Conservation (phyloP, 345 rosid genomes). For the Sonneratia alba region DNA sequence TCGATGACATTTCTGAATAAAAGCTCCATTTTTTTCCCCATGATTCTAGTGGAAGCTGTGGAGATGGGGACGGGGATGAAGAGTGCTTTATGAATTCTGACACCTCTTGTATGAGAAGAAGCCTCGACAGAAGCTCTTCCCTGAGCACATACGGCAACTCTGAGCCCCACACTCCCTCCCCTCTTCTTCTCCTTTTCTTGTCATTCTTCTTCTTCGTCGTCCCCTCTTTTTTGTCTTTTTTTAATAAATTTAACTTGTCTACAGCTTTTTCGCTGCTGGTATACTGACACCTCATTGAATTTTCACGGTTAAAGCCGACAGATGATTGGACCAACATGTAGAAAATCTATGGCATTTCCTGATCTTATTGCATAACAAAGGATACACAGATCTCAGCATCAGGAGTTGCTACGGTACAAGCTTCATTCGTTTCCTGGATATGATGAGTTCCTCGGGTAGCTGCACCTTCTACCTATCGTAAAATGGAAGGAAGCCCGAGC, state of each 20-base stretch:
- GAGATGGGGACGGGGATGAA: slow-evolving; percentile 29
- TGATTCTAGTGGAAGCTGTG: background rate
- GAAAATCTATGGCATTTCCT: too few relatives aligned
- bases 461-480: background rate
- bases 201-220: too few relatives aligned
- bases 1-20: background rate
- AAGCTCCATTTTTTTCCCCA: background rate
- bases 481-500: background rate
- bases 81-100: slow-evolving; percentile 36
- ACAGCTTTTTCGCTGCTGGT: too few relatives aligned
- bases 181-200: too few relatives aligned
- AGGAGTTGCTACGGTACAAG: background rate
- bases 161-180: slow-evolving; percentile 23
- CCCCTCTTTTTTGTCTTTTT: too few relatives aligned
- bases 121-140: slow-evolving; percentile 21
- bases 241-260: too few relatives aligned
- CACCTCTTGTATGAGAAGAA: slow-evolving; percentile 55
- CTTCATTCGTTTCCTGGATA: background rate
- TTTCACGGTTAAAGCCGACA: too few relatives aligned
- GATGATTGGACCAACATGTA: too few relatives aligned
- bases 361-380: too few relatives aligned
- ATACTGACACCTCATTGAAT: too few relatives aligned
- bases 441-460: background rate
- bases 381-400: background rate
- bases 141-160: slow-evolving; percentile 47